These are phyloP conservation scores for Fusarium clavum DNA, from an alignment of 2,329 filamentous ascomycete genomes.

Conservation along the genomic window DNA sequence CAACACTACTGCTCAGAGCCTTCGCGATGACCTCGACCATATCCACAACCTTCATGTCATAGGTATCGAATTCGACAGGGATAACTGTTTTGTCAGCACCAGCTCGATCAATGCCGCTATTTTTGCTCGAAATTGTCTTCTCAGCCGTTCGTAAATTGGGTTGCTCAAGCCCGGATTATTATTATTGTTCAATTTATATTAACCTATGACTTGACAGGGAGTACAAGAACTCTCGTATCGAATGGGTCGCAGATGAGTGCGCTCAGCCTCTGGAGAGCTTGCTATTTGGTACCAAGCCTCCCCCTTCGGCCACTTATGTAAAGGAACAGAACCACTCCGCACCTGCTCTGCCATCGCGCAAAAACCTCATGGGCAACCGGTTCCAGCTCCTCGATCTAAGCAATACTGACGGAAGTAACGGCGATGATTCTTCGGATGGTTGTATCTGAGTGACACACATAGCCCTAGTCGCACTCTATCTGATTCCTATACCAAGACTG, in stretches of 20 bases:
- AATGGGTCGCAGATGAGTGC: slow-evolving; percentile 80
- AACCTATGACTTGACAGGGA: slow-evolving; percentile 58
- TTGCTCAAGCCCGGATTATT: neutral
- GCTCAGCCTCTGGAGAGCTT: slow-evolving; percentile 62
- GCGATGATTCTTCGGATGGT: slow-evolving; percentile 19
- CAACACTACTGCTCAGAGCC: slow-evolving; percentile 69
- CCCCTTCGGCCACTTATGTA: neutral
- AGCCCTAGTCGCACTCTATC: neutral
- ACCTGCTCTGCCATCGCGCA: slow-evolving; percentile 7
- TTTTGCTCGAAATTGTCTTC: slow-evolving; percentile 83
- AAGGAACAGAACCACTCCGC: neutral
- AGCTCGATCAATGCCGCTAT: slow-evolving; percentile 83
- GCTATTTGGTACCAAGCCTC: slow-evolving; percentile 3
- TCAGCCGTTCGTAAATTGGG: slow-evolving; percentile 64
- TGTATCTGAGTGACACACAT: slow-evolving; percentile 2
- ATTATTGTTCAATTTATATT: slow-evolving; percentile 11
- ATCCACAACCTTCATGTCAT: slow-evolving; percentile 83
- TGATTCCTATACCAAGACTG: neutral
- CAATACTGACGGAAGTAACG: slow-evolving; percentile 49
- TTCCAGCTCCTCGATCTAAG: slow-evolving; percentile 70
- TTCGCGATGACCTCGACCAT: slow-evolving; percentile 82
- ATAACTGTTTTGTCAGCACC: slow-evolving; percentile 75
- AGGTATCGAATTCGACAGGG: slow-evolving; percentile 67
- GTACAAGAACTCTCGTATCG: slow-evolving; percentile 78
- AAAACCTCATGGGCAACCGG: slow-evolving; percentile 64